Evolutionary conservation across 2,329 filamentous ascomycete genomes (phyloP).

Genomic region (Chaetomiaceae sp.): DNA sequence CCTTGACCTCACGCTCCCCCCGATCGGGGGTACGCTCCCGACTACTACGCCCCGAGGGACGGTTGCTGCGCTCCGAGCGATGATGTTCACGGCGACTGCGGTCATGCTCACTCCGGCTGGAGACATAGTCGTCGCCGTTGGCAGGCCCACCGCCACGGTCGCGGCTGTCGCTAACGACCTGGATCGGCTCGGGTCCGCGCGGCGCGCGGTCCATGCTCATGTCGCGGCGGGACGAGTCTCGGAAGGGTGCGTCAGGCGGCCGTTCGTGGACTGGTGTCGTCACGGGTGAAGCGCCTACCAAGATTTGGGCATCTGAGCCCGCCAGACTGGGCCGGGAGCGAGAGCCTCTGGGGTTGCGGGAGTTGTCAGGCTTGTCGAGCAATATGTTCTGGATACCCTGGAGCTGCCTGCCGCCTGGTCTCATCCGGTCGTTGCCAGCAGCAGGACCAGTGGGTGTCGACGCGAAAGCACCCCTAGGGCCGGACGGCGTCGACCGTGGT

Average conservation of each 20-base stretch:
- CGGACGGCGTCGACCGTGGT: constrained; percentile 30
- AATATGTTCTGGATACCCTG: constrained; percentile 58
- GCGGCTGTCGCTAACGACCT: constrained; percentile 26
- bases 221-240: constrained; percentile 31
- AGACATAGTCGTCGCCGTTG: constrained; percentile 37
- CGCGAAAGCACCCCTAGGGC: constrained; percentile 28
- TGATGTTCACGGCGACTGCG: constrained; percentile 40
- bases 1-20: constrained; percentile 34
- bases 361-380: constrained; percentile 46
- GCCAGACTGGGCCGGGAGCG: constrained; percentile 35
- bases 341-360: constrained; percentile 17
- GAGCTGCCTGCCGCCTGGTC: constrained; percentile 46
- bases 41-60: constrained; percentile 43
- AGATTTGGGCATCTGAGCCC: constrained; percentile 53
- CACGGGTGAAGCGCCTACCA: constrained; percentile 50
- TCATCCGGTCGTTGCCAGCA: constrained; percentile 35
- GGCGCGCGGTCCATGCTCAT: constrained; percentile 28
- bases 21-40: constrained; percentile 34
- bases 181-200: constrained; percentile 30
- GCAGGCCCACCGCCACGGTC: constrained; percentile 31
- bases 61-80: constrained; percentile 27
- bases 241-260: constrained; percentile 37
- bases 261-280: constrained; percentile 48
- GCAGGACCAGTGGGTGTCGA: constrained; percentile 32
- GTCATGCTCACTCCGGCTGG: constrained; percentile 40